phyloP scores from a whole-genome alignment of 2,329 filamentous ascomycete genomes.

The Fusarium secorum region DNA sequence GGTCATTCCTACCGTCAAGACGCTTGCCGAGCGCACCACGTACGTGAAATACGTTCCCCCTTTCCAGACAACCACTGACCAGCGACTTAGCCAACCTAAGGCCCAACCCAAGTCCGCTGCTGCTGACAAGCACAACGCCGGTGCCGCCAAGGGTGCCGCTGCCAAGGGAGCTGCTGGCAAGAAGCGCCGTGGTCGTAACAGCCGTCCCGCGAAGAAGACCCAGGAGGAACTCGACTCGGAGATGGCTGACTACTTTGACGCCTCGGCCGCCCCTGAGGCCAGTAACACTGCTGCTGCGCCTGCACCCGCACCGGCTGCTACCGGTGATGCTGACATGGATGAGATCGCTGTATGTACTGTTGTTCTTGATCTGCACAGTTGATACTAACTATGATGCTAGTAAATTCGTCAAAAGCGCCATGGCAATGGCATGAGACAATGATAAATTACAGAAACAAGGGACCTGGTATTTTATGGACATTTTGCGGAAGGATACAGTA shows the following conservation, averaged over 20 bases:
- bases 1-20: constrained; percentile 70
- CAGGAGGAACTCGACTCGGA: constrained; percentile 95
- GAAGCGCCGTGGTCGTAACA: constrained; percentile 62
- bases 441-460: constrained; percentile 38
- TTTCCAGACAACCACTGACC: constrained; percentile 16
- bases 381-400: constrained; percentile 24
- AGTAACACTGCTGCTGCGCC: constrained; percentile 57
- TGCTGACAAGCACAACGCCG: constrained; percentile 70
- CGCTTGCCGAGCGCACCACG: constrained; percentile 83
- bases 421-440: not conserved
- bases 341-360: constrained; percentile 60
- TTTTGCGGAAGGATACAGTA: constrained; percentile 20
- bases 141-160: constrained; percentile 52
- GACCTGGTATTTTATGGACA: constrained; percentile 17
- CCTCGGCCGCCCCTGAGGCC: constrained; percentile 52
- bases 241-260: constrained; percentile 93
- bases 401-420: constrained; percentile 10
- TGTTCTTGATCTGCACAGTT: not conserved
- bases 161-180: constrained; percentile 58
- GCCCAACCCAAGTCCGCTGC: constrained; percentile 82
- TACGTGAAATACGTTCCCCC: constrained; percentile 51
- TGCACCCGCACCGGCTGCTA: constrained; percentile 55
- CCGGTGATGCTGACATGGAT: constrained; percentile 71
- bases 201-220: constrained; percentile 82
- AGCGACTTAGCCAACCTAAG: constrained; percentile 43